Evolutionary conservation across 2,329 filamentous ascomycete species (phyloP), one percentile per base, ranked within the genome.

Genomic region (Colletotrichum caudatum): DNA sequence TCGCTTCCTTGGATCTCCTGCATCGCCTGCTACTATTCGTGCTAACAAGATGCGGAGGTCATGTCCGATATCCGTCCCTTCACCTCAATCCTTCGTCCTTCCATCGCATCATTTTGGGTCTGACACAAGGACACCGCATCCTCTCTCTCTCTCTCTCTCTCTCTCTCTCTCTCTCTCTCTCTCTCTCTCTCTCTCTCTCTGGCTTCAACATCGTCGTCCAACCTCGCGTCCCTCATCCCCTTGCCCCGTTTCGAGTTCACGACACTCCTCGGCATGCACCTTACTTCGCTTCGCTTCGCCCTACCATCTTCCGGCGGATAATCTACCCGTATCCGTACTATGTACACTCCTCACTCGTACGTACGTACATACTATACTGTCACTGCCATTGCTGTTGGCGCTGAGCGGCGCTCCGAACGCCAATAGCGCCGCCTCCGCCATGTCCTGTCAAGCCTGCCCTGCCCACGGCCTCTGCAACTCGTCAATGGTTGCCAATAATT

Each of bases 1-100:
- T 68, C 66, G 41, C 41, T n/a, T 61, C 59, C 66, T 44, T 63
- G 57, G 46, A 51, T 63, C 46, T 50, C 51, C 60, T 67, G 64
- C 64, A 51, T 41, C 44, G 26, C 64, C 58, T 39, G 65, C 59
- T 29, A 29, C 29, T 29, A 29, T 29, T 29, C 29, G 29, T 29
- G 5, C 29, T 50, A 8, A 18, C 33, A 37, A 56, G 33, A 18
- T 37, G 35, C 53, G 53, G 53, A 35, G 20, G 53, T n/a, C 35
- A 26, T 26, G 51, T 44, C 26, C 37, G 48, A 26, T 26, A 41
- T 35, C 26, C 37, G 48, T 29, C n/a, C 26, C 37, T 37, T 50
- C n/a, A 11, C 16, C 29, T 48, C 57, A 26, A 54, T 26, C 48
- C n/a, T 41, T 51, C 53, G 54, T 53, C 56, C 57, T 23, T 66